Evolutionary conservation across 352 stramenopile genomes (phyloP), one percentile per base, ranked within the genome.

Genomic region (Globisporangium solare): DNA sequence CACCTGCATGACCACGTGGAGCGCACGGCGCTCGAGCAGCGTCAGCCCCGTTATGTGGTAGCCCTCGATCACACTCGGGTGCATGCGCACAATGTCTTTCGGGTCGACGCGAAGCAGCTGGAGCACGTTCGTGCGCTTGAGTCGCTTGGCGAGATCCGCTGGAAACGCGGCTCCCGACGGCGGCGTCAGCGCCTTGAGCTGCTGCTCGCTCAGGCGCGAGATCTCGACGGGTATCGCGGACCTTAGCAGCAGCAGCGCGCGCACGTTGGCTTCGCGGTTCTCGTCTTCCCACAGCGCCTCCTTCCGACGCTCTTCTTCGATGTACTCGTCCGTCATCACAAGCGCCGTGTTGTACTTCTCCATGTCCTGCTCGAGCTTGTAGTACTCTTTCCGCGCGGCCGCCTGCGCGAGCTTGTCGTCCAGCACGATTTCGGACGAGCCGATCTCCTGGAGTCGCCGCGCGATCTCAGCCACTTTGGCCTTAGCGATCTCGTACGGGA

Each of bases 61-160:
- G 5, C 63, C 73, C 40, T 91, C 80, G 17, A 93, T 72, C 15
- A 89, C 76, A 47, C 76, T 89, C 12, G 83, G 83, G 47, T 97
- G 88, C 83, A 96, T 95, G 51, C 79, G 72, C 31, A 71, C 63
- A 42, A 97, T 86, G 7, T 76, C 78, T 47, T 77, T 74, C 0
- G 89, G 89, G 17, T 88, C 70, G 11, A 83, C 68, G 22, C 89
- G 83, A 7, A 96, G 60, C 12, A 96, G 64, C 50, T 93, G 76
- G 0, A 97, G 66, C 10, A 94, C 79, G 58, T 96, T 96, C 14
- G 86, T 95, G 15, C 89, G 80, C 65, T 97, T 97, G 11, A 97
- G 79, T 6, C 88, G 80, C 41, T 83, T 83, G 0, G 89, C 88
- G 6, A 94, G 76, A 4, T 82, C 74, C 11, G 65, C 64, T 4